Evolutionary conservation across 1,139 yeast genomes (phyloP), one percentile per base, ranked within the genome.

Genomic region (Blastobotrys illinoisensis): DNA sequence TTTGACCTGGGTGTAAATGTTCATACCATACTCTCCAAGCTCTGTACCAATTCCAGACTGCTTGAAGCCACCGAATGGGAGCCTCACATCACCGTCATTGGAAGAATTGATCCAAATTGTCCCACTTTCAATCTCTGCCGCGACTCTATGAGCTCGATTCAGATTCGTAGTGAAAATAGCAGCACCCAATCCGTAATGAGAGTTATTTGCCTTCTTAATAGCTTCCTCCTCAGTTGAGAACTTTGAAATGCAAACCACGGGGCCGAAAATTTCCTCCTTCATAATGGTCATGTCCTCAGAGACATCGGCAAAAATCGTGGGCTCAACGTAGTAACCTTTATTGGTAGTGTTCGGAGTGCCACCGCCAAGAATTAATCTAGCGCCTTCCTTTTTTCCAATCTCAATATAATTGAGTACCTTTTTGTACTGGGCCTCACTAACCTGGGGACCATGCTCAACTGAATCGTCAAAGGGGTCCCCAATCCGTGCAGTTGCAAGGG

Each of bases 1-100:
- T 75, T 89, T 89, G 56, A 85, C 82, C 68, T 86, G 88, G 43
- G 95, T 83, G 74, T 88, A 89, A 61, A 82, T 79, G 55, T 79
- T 76, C 56, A 89, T 77, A 58, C 96, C 97, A 65, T 85, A 83
- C 67, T 85, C 86, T 56, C 96, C 96, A 63, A 89, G 78, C 73
- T 89, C 97, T 69, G 95, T 81, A 55, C 96, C 96, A 60, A 87
- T 79, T 62, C 97, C 97, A 65, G 88, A 81, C 83, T 82, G 78
- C 75, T 89, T 89, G 67, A 77, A 79, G 47, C 88, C 88, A 63
- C 97, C 96, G 68, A 89, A 89, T 58, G 97, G 97, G 60, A 87
- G 77, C 62, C 82, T 83, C 56, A 76, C 71, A 65, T 85, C 91
- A 53, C 88, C 83, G 68, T 87, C 93, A 68, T 89, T 88, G 53